Base-by-base conservation (phyloP, 768 basidiomycete species). In the Termitomyces heimii region DNA sequence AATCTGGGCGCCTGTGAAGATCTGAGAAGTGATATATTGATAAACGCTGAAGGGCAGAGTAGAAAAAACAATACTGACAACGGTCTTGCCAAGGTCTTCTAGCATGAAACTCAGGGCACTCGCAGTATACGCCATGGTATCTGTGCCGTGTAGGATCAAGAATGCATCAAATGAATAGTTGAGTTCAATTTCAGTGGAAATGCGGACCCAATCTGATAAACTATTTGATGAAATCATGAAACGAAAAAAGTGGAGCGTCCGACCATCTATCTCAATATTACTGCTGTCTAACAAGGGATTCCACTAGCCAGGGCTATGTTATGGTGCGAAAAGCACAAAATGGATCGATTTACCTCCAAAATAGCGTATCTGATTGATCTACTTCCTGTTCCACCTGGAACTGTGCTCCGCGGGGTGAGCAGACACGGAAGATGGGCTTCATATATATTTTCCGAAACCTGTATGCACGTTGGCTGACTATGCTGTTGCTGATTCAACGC, bases 81-180 rank as follows among this genome's bases (percentile, higher is more conserved):
- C 88, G 1, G 92, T 94, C 74, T 93, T 94, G 48, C 93, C 92
- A 3, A 98, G 79, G 62, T 97, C 93, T 72, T 97, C 94, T 7
- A 98, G 78, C 54, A 98, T 72, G 69, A 97, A 98, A 66, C 89
- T 90, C 37, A 96, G 77, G 3, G 94, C 92, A 49, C 92, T 93
- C 8, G 93, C 84, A 8, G 88, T 88, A 70, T 93, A 95, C 18
- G 85, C 84, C 90, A 94, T 94, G 1, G 91, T 94, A 66, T 96
- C 94, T 10, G 91, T 93, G 34, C 94, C 94, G 66, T 96, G 94
- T 20, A 96, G 73, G 31, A 97, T 75, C 20, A 98, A 85, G 66
- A 98, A 97, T 0, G 92, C 92, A 64, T 98, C 95, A 67, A 92
- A 98, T 32, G 78, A 68, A 66, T 97, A 97, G 68, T 97, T 97